These are phyloP conservation scores for Umbelopsis isabellina DNA, from an alignment of 192 early-diverging fungal genomes.

Conservation along the genomic window DNA sequence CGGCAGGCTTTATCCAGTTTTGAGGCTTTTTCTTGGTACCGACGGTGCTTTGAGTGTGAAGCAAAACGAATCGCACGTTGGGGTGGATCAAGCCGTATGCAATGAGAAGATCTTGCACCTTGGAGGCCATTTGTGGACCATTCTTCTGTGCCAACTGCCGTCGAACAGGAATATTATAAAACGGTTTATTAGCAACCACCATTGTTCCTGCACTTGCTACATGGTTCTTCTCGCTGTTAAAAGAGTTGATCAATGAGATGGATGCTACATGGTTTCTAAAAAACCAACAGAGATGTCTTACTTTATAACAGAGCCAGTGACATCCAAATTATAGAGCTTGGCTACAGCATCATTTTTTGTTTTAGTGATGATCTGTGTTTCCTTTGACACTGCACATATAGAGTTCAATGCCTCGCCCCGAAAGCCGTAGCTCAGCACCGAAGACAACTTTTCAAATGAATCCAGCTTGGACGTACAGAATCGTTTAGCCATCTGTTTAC, in stretches of 20 bases:
- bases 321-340: conserved; percentile 38
- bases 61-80: conserved; percentile 32
- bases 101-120: conserved; percentile 29
- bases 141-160: conserved; percentile 39
- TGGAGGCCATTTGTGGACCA: conserved; percentile 18
- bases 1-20: conserved; percentile 34
- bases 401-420: conserved; percentile 46
- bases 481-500: conserved; percentile 37
- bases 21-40: conserved; percentile 19
- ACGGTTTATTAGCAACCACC: conserved; percentile 32
- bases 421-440: conserved; percentile 43
- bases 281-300: conserved; percentile 18
- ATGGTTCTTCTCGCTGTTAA: conserved; percentile 24
- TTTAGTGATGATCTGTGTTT: conserved; percentile 37
- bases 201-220: conserved; percentile 34
- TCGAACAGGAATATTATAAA: conserved; percentile 43
- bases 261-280: neutral
- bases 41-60: conserved; percentile 17
- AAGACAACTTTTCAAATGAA: conserved; percentile 34
- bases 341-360: conserved; percentile 35
- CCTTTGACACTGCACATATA: conserved; percentile 38
- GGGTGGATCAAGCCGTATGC: conserved; percentile 35
- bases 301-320: conserved; percentile 30
- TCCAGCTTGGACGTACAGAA: conserved; percentile 45
- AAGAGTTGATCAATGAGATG: too few relatives aligned